These are phyloP conservation scores for Umbelopsis sp. DNA, from an alignment of 192 early-diverging fungal genomes.

Conservation along the genomic window DNA sequence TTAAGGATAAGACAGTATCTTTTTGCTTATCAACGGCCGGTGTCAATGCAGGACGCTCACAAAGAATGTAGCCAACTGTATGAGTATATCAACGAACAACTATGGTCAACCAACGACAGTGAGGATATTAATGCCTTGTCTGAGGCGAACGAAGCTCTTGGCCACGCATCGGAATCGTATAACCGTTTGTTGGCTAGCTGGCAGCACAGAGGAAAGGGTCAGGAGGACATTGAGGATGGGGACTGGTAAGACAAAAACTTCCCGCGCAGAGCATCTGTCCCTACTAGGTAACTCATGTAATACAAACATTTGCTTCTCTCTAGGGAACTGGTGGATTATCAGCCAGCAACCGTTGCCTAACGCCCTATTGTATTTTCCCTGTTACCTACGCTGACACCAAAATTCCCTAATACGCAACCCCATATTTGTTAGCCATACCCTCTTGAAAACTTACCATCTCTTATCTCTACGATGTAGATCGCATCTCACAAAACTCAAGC, in stretches of 20 bases:
- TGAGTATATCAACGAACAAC: conserved; percentile 10
- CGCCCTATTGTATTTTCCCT: neutral
- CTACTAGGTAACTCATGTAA: conserved; percentile 7
- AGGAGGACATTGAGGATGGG: conserved; percentile 15
- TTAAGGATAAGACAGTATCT: neutral
- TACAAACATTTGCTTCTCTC: conserved; percentile 6
- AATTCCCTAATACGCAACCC: too few relatives aligned
- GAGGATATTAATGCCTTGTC: conserved; percentile 1
- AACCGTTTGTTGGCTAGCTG: neutral
- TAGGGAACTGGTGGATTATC: conserved; percentile 19
- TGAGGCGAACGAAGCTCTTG: conserved; percentile 2
- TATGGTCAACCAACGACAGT: conserved; percentile 2
- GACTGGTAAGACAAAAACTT: conserved; percentile 11
- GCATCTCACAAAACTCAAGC: too few relatives aligned
- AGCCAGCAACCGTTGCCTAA: conserved; percentile 14
- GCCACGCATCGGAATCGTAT: neutral
- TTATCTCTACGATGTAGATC: too few relatives aligned
- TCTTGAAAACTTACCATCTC: too few relatives aligned
- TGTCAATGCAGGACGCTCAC: neutral
- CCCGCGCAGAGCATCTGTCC: neutral
- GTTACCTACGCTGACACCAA: neutral
- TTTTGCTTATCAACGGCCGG: neutral
- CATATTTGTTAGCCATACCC: too few relatives aligned
- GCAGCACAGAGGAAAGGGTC: neutral
- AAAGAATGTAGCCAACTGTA: conserved; percentile 2